Base-by-base conservation (phyloP, 2,329 filamentous ascomycete species). In the Colletotrichum abscissum region DNA sequence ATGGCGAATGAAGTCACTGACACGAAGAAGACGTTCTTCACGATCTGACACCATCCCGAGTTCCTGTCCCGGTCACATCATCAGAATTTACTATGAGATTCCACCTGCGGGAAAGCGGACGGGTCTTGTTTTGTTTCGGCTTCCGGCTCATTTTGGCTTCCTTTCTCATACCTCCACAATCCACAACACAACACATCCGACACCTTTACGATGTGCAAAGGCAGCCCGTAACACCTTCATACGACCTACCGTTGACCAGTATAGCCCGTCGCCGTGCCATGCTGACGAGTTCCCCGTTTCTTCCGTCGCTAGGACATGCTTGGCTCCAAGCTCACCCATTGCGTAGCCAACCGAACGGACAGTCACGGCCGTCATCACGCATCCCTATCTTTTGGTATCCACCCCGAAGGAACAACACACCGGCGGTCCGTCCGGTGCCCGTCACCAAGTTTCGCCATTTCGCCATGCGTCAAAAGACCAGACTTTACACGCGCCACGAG, bases 311-410 rank as follows among this genome's bases (percentile, higher is more conserved):
- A 46, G 54, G 66, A 63, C 54, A 63, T 56, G 38, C 42, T 54
- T 57, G 54, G 35, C 59, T 56, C 58, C 26, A 65, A 58, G 65
- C 52, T 46, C 66, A 14, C 54, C 58, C 42, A 69, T 69, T 58
- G 66, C 66, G 35, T 24, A 56, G 57, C 67, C 57, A 58, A 71
- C 56, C 63, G 63, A 71, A 71, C 56, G 49, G 69, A 59, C 56
- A 55, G 42, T 49, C 62, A 55, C 30, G 30, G 11, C 54, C 42
- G 52, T 56, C 16, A 65, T 38, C 60, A 63, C 54, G 56, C 54
- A 26, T 28, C 52, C 67, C 26, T 55, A 22, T 35, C 19, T 33
- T 38, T 19, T 12, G 19, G 12, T 28, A 38, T n/a, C 60, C 54
- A 38, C 30, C 54, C 54, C 62, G 28, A 54, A 54, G 62, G 28